Conservation (phyloP, 1,284 basidiomycete genomes). For the Ceratobasidium sp. region DNA sequence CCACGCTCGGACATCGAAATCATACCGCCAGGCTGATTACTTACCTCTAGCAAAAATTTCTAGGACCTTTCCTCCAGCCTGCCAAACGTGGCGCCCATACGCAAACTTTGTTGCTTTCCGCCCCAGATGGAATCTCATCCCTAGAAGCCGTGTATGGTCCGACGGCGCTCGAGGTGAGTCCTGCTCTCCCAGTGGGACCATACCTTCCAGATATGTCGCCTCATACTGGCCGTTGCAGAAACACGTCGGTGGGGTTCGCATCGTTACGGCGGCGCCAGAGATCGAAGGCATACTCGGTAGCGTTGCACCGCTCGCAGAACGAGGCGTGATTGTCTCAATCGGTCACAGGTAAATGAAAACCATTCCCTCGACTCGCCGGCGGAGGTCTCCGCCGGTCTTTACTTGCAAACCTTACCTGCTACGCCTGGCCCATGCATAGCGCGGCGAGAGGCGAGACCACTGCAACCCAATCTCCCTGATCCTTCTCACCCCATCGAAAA, state of each 20-base stretch:
- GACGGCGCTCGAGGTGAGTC: constrained; percentile 48
- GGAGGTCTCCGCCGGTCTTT: neutral
- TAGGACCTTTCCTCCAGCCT: constrained; percentile 80
- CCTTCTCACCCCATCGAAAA: neutral
- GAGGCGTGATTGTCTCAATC: constrained; percentile 79
- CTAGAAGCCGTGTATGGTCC: constrained; percentile 77
- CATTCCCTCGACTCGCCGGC: constrained; percentile 18
- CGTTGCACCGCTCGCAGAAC: constrained; percentile 63
- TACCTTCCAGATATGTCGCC: neutral
- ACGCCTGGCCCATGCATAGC: constrained; percentile 1
- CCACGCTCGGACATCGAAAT: neutral
- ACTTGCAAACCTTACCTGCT: constrained; percentile 7
- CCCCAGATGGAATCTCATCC: constrained; percentile 59
- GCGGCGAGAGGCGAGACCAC: neutral
- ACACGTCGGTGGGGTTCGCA: constrained; percentile 64
- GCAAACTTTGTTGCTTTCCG: constrained; percentile 68
- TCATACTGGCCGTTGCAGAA: constrained; percentile 47
- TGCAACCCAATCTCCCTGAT: neutral
- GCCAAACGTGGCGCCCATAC: constrained; percentile 82
- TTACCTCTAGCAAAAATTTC: neutral
- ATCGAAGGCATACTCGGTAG: constrained; percentile 77
- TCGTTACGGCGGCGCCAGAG: constrained; percentile 87
- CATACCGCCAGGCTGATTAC: no score
- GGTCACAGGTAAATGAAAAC: constrained; percentile 73
- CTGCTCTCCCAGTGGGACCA: constrained; percentile 16